Conservation (phyloP, 768 basidiomycete species). For the Daedaleopsis nitida region DNA sequence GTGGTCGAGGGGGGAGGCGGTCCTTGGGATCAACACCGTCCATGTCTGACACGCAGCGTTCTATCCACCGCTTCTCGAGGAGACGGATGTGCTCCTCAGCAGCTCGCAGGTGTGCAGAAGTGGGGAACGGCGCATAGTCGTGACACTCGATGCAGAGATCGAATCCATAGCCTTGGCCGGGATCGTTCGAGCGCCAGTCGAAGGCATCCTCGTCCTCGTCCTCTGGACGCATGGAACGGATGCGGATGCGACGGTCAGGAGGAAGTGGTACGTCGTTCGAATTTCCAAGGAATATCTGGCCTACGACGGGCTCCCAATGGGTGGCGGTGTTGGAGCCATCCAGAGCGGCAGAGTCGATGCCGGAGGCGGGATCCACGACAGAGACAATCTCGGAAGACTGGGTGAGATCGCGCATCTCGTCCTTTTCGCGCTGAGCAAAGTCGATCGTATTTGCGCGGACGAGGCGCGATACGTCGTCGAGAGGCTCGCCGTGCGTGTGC, state of each 20-base stretch:
- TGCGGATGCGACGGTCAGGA: slow-evolving; percentile 20
- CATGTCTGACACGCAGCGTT: slow-evolving; percentile 35
- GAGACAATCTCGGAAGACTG: slow-evolving; percentile 77
- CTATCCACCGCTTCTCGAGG: slow-evolving; percentile 69
- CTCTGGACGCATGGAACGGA: slow-evolving; percentile 18
- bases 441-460: slow-evolving; percentile 63
- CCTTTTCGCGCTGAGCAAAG: slow-evolving; percentile 81
- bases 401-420: slow-evolving; percentile 89
- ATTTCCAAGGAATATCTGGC: slow-evolving; percentile 83
- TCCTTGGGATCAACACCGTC: slow-evolving; percentile 21
- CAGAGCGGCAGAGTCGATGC: slow-evolving; percentile 19
- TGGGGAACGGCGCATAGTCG: slow-evolving; percentile 76
- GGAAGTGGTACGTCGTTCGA: slow-evolving; percentile 68
- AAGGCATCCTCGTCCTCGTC: slow-evolving; percentile 36
- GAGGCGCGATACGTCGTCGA: slow-evolving; percentile 6
- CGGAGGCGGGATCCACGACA: slow-evolving; percentile 30
- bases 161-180: slow-evolving; percentile 62
- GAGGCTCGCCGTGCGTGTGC: slow-evolving; percentile 24
- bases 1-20: slow-evolving; percentile 57
- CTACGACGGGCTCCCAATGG: slow-evolving; percentile 56
- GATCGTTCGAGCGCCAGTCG: slow-evolving; percentile 42
- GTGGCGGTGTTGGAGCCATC: slow-evolving; percentile 39
- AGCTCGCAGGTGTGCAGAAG: slow-evolving; percentile 61
- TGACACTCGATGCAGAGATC: slow-evolving; percentile 90
- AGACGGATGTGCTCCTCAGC: slow-evolving; percentile 74